Evolutionary conservation across 2,329 filamentous ascomycete genomes (phyloP).

Genomic region (Aplosporella prunicola): DNA sequence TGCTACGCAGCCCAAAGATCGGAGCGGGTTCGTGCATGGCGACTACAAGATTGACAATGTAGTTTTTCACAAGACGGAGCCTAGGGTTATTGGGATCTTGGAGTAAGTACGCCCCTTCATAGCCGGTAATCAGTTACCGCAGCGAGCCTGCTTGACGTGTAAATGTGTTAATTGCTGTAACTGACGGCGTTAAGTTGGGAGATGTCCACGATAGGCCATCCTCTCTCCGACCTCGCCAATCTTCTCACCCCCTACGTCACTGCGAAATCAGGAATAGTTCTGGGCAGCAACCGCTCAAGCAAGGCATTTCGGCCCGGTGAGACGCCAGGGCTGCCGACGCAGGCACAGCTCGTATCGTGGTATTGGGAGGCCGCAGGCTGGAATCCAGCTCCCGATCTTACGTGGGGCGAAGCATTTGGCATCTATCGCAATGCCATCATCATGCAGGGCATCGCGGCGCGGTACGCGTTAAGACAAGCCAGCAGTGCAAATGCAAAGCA

Average conservation of each 20-base stretch:
- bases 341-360: slow-evolving; percentile 53
- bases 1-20: slow-evolving; percentile 62
- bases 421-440: slow-evolving; percentile 52
- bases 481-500: slow-evolving; percentile 73
- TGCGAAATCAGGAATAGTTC: slow-evolving; percentile 28
- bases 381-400: slow-evolving; percentile 52
- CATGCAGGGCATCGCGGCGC: slow-evolving; percentile 85
- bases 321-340: slow-evolving; percentile 57
- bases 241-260: slow-evolving; percentile 45
- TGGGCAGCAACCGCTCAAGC: slow-evolving; percentile 31
- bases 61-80: slow-evolving; percentile 75
- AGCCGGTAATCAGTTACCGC: background rate
- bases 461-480: slow-evolving; percentile 76
- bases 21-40: slow-evolving; percentile 75
- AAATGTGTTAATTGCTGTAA: no score
- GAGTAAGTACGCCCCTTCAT: slow-evolving; percentile 48
- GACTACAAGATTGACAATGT: slow-evolving; percentile 75
- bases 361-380: slow-evolving; percentile 62
- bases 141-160: background rate
- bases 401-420: slow-evolving; percentile 56
- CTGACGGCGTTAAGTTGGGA: no score
- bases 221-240: slow-evolving; percentile 82
- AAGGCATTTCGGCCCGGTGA: slow-evolving; percentile 51
- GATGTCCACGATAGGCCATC: slow-evolving; percentile 97
- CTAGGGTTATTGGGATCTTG: slow-evolving; percentile 81